Conservation (phyloP, 2,329 filamentous ascomycete species). For the Trichoderma cornu-damae region DNA sequence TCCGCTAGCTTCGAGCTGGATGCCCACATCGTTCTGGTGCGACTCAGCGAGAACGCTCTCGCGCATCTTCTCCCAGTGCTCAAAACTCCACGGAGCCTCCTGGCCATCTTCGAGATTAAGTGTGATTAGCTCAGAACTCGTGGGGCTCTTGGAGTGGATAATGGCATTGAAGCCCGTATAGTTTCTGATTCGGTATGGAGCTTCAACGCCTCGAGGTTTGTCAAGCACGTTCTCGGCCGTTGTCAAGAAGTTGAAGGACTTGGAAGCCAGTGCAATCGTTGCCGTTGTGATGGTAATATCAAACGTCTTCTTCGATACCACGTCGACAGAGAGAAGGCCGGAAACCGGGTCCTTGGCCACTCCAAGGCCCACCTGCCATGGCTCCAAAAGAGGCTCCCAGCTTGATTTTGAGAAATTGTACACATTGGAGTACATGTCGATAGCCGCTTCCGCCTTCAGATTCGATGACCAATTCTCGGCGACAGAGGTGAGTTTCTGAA, state of each 20-base stretch:
- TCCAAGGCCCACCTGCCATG: conserved; percentile 91
- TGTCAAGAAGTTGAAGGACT: conserved; percentile 85
- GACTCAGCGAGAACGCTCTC: conserved; percentile 85
- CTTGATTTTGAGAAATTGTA: conserved; percentile 99
- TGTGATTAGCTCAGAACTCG: conserved; percentile 62
- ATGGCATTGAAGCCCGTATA: conserved; percentile 90
- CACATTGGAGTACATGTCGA: conserved; percentile 92
- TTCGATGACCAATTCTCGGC: conserved; percentile 88
- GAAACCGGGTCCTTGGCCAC: conserved; percentile 72
- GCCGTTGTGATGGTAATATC: conserved; percentile 91
- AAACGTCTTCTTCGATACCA: conserved; percentile 83
- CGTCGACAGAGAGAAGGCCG: conserved; percentile 73
- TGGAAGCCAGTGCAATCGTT: conserved; percentile 86
- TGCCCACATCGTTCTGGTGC: conserved; percentile 69
- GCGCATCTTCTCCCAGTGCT: conserved; percentile 93
- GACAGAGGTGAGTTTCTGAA: conserved; percentile 81
- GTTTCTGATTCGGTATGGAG: conserved; percentile 89
- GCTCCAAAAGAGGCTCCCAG: conserved; percentile 94
- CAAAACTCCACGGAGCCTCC: conserved; percentile 92
- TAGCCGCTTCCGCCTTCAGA: conserved; percentile 79
- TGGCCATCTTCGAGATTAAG: conserved; percentile 80
- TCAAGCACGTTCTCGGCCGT: conserved; percentile 82
- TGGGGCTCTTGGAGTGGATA: conserved; percentile 69
- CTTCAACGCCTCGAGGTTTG: conserved; percentile 85
- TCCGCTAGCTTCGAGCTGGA: conserved; percentile 85